Base-by-base conservation (phyloP, 2,329 filamentous ascomycete genomes). In the Diplodia intermedia region DNA sequence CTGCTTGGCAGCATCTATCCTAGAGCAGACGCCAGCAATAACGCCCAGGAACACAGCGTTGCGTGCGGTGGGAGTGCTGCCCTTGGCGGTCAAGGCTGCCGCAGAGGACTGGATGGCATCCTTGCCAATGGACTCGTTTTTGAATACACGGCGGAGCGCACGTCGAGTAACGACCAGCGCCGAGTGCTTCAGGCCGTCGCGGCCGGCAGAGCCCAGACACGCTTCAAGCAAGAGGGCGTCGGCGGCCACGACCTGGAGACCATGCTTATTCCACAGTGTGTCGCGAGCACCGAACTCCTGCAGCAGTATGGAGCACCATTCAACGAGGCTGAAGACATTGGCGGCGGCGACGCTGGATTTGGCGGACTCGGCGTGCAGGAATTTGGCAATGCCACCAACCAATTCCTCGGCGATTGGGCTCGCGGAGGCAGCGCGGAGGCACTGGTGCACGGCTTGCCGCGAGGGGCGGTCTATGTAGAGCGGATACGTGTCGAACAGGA, bases 391-490 rank as follows among this genome's bases (percentile, higher is more conserved):
- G 1, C 86, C 83, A 49, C 87, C 82, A 60, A 95, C 80, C 31
- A 86, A 79, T 9, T 82, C 79, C 49, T 89, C 85, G 36, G 85
- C 81, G 60, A 90, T 84, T 20, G 84, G 81, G 65, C 83, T 83
- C 67, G 85, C 85, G 69, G 94, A 84, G 71, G 94, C 84, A 63
- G 88, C 85, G 71, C 85, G 82, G 68, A 99, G 85, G 77, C 94
- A 97, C 81, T 86, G 85, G 78, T 97, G 91, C 38, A 93, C 93
- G 47, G 92, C 93, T 73, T 89, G 86, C 73, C 95, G 88, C 54
- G 95, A 98, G 71, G 88, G 83, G 74, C 94, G 89, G 81, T 99
- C 95, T 79, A 89, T 83, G 80, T 98, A 99, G 73, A 91, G 88
- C 70, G 92, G 88, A 76, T 97, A 93, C 63, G 94, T 97, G 77